Conservation (phyloP, 2,329 filamentous ascomycete species). For the Coniochaeta pulveracea region DNA sequence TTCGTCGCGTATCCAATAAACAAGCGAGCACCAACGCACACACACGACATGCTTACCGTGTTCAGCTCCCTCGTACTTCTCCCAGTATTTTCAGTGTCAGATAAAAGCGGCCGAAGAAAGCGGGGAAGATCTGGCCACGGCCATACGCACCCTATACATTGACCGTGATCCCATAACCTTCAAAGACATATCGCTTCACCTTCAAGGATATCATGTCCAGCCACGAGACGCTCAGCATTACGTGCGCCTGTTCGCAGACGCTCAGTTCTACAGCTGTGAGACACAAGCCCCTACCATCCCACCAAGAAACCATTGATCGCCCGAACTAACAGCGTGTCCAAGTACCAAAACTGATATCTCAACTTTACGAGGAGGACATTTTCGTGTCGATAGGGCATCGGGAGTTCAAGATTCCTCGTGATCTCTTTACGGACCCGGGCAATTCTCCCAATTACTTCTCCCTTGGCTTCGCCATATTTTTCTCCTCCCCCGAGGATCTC, state of each 20-base stretch:
- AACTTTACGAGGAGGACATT: slow-evolving; percentile 83
- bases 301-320: not conserved
- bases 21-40: slow-evolving; percentile 4
- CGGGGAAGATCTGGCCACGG: slow-evolving; percentile 34
- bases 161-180: slow-evolving; percentile 88
- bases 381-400: slow-evolving; percentile 82
- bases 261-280: slow-evolving; percentile 83
- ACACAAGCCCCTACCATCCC: slow-evolving; percentile 7
- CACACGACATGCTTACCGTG: slow-evolving; percentile 10
- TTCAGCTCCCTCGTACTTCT: slow-evolving; percentile 88
- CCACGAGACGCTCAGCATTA: slow-evolving; percentile 78
- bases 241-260: slow-evolving; percentile 85
- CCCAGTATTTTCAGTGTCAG: slow-evolving; percentile 83
- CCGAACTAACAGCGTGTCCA: slow-evolving; percentile 5
- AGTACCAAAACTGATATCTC: slow-evolving; percentile 83
- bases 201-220: slow-evolving; percentile 82
- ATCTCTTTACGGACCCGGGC: slow-evolving; percentile 73
- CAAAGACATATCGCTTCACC: slow-evolving; percentile 75
- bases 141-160: slow-evolving; percentile 78
- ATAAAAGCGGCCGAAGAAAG: slow-evolving; percentile 51
- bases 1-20: slow-evolving; percentile 4
- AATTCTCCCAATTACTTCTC: slow-evolving; percentile 96
- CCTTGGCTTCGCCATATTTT: slow-evolving; percentile 80
- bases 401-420: slow-evolving; percentile 82
- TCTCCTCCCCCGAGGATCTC: slow-evolving; percentile 65